These are phyloP conservation scores for Pythium brachiatum DNA, from an alignment of 352 stramenopile genomes.

Conservation along the genomic window DNA sequence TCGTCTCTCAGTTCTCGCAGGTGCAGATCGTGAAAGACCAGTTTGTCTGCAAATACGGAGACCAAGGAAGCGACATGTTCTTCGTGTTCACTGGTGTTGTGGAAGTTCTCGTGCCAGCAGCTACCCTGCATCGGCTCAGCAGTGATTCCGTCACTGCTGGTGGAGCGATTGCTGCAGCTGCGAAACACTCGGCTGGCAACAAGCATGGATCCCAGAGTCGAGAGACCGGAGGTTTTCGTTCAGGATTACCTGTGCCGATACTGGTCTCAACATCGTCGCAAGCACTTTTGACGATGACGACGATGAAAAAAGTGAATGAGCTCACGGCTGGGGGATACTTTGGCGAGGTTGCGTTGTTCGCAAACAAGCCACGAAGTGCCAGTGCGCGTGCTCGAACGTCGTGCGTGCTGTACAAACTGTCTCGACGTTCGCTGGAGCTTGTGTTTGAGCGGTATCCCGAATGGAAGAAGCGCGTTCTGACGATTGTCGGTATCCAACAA, in stretches of 20 bases:
- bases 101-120: constrained; percentile 13
- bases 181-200: constrained; percentile 14
- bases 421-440: constrained; percentile 43
- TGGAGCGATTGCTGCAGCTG: constrained; percentile 9
- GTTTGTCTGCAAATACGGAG: constrained; percentile 57
- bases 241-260: constrained; percentile 11
- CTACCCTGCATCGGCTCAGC: constrained; percentile 31
- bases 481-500: constrained; percentile 52
- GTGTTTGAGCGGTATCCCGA: constrained; percentile 65
- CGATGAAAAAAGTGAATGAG: constrained; percentile 59
- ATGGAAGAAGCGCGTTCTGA: constrained; percentile 59
- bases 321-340: constrained; percentile 52
- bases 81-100: constrained; percentile 70
- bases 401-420: constrained; percentile 55
- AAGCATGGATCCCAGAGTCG: neutral
- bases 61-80: constrained; percentile 73
- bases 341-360: constrained; percentile 55
- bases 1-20: constrained; percentile 68
- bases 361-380: constrained; percentile 42
- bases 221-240: constrained; percentile 25
- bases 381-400: constrained; percentile 48
- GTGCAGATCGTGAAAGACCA: constrained; percentile 57
- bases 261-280: neutral
- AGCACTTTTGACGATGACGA: neutral
- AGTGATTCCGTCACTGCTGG: constrained; percentile 24